These are phyloP conservation scores for Penicillium fuscoglaucum DNA, from an alignment of 2,329 filamentous ascomycete species.

Conservation along the genomic window DNA sequence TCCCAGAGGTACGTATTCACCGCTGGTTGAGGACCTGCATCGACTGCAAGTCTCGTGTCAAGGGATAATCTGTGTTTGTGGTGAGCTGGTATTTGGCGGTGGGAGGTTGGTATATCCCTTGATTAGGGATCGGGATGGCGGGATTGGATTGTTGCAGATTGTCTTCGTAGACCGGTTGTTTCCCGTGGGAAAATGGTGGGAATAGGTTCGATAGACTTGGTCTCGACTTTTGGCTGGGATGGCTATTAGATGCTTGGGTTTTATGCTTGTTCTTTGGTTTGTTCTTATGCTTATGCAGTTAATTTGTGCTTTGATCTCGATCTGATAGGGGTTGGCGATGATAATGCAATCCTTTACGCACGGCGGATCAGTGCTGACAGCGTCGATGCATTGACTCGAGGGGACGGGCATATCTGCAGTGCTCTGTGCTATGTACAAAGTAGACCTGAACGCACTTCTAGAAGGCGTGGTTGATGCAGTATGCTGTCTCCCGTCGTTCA, in stretches of 20 bases:
- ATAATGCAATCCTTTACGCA: constrained; percentile 9
- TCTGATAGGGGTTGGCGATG: neutral
- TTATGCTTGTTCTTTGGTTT: constrained; percentile 2
- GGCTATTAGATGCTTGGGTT: neutral
- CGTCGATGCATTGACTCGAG: constrained; percentile 6
- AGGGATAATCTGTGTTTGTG: constrained; percentile 3
- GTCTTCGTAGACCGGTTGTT: constrained; percentile 10
- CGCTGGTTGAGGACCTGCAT: constrained; percentile 8
- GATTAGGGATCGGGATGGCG: constrained; percentile 3
- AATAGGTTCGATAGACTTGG: neutral
- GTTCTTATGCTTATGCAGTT: neutral
- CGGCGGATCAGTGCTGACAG: constrained; percentile 10
- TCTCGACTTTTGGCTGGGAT: neutral
- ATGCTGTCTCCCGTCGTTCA: constrained; percentile 14
- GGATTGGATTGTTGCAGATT: neutral
- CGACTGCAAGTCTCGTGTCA: constrained; percentile 1
- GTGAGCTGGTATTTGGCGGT: constrained; percentile 1
- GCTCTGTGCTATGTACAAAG: constrained; percentile 10
- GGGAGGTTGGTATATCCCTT: constrained; percentile 10
- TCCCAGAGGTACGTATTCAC: constrained; percentile 3
- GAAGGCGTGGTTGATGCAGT: constrained; percentile 10
- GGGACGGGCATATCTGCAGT: constrained; percentile 8
- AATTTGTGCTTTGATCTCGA: neutral
- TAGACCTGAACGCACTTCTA: constrained; percentile 6
- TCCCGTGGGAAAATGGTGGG: constrained; percentile 2